phyloP scores from a whole-genome alignment of 192 early-diverging fungal species.

The Podochytrium sp. region DNA sequence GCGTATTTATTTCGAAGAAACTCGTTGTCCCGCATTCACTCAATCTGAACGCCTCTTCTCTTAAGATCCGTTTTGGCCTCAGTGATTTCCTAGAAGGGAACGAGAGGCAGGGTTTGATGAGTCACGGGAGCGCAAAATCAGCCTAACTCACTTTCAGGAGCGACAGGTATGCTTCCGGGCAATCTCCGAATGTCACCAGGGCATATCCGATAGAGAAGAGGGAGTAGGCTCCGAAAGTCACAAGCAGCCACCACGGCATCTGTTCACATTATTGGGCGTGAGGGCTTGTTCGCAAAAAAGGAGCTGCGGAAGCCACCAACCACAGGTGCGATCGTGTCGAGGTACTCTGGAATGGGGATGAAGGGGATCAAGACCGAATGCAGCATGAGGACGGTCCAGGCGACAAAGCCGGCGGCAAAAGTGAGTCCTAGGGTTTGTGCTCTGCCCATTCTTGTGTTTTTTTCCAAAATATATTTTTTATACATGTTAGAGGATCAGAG shows the following conservation, averaged over 20 bases:
- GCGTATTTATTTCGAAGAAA: too few species aligned
- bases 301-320: not conserved
- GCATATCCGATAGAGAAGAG: conserved; percentile 85
- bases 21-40: conserved; percentile 42
- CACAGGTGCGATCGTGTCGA: conserved; percentile 23
- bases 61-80: conserved; percentile 81
- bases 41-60: conserved; percentile 64
- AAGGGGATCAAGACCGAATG: conserved; percentile 1
- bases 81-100: conserved; percentile 73
- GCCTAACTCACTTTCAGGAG: conserved; percentile 67
- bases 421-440: not conserved
- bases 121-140: not conserved
- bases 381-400: conserved; percentile 9
- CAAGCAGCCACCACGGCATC: conserved; percentile 79
- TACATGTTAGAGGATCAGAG: not conserved
- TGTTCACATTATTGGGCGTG: conserved; percentile 39
- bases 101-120: not conserved
- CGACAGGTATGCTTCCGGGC: conserved; percentile 85
- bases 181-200: conserved; percentile 87
- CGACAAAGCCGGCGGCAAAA: not conserved
- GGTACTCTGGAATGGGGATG: conserved; percentile 10
- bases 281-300: not conserved
- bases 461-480: conserved; percentile 1
- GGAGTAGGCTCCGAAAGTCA: conserved; percentile 88
- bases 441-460: conserved; percentile 18